Evolutionary conservation across 2,329 filamentous ascomycete genomes (phyloP).

Genomic region (Grosmannia clavigera): DNA sequence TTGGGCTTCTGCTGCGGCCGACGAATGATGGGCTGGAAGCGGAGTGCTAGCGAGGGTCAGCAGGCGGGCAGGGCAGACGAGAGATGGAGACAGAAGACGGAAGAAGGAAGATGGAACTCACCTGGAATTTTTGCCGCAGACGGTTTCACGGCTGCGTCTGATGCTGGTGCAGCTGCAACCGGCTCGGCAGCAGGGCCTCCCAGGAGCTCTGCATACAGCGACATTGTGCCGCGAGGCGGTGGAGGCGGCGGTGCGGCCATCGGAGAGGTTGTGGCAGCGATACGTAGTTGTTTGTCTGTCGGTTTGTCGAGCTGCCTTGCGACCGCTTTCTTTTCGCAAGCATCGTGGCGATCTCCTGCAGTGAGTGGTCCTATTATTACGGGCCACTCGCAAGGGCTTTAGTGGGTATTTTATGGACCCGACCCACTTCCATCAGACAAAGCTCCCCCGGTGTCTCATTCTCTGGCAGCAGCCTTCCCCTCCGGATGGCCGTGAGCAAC

Average conservation of each 20-base stretch:
- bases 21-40: constrained; percentile 77
- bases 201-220: constrained; percentile 76
- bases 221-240: constrained; percentile 39
- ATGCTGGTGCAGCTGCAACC: constrained; percentile 17
- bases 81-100: too few species aligned
- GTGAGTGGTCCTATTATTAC: background rate
- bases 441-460: background rate
- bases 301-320: background rate
- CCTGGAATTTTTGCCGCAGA: constrained; percentile 41
- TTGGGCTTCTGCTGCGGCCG: constrained; percentile 56
- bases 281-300: background rate
- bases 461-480: too few species aligned
- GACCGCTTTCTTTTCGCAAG: background rate
- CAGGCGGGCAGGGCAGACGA: background rate
- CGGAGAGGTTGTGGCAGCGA: background rate
- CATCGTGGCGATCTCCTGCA: background rate
- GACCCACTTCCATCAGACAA: background rate
- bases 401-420: background rate
- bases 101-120: background rate
- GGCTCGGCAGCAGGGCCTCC: constrained; percentile 38
- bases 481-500: too few species aligned
- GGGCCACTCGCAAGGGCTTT: background rate
- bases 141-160: constrained; percentile 28
- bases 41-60: constrained; percentile 40
- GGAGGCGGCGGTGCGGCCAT: constrained; percentile 23